Conservation (phyloP, 352 stramenopile species). For the Pythium plurisporium region DNA sequence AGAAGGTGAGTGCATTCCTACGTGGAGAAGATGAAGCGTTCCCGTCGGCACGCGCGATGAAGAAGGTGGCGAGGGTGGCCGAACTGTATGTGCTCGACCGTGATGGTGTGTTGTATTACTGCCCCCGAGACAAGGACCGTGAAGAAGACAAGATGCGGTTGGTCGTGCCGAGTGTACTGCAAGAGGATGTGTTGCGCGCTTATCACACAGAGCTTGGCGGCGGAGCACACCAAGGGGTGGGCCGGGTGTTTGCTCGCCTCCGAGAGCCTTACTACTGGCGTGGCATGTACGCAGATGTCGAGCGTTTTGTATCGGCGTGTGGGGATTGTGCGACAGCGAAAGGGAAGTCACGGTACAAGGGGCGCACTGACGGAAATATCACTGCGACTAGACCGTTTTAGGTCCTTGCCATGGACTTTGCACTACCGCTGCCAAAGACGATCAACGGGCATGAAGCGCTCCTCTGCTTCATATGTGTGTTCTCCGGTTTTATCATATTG, state of each 20-base stretch:
- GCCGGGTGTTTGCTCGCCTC: background rate
- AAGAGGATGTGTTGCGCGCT: constrained; percentile 4
- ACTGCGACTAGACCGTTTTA: background rate
- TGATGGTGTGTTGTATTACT: constrained; percentile 2
- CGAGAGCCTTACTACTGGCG: background rate
- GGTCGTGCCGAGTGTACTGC: background rate
- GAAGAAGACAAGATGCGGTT: background rate
- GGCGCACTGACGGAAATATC: constrained; percentile 1
- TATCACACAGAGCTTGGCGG: background rate
- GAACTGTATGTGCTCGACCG: background rate
- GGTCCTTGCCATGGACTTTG: constrained; percentile 8
- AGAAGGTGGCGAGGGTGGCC: background rate
- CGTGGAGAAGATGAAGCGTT: background rate
- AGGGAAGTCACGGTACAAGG: constrained; percentile 10
- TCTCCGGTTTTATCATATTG: constrained; percentile 8
- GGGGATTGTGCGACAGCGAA: constrained; percentile 4
- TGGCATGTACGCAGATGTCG: constrained; percentile 2
- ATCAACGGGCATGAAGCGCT: background rate
- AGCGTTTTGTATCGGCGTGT: background rate
- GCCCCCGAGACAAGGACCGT: background rate
- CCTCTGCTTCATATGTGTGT: constrained; percentile 1
- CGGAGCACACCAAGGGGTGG: constrained; percentile 7
- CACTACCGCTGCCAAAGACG: background rate
- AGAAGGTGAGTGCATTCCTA: background rate
- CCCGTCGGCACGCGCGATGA: background rate